Base-by-base conservation (phyloP, 75 land plant genomes). In the Adiantum capillusveneris region DNA sequence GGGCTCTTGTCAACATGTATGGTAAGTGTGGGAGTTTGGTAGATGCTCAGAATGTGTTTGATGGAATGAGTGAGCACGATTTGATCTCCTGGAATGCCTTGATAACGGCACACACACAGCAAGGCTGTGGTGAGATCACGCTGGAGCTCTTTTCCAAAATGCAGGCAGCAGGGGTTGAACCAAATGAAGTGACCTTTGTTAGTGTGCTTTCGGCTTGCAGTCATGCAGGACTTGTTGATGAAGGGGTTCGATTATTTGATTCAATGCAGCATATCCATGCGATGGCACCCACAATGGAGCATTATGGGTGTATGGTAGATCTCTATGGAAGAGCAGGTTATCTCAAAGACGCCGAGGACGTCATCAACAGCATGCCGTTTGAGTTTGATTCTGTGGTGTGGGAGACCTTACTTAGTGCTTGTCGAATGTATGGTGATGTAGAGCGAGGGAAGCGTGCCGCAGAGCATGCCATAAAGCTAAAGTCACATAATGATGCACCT, bases 241-340 rank as follows among this genome's bases (percentile, higher is more conserved):
- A 57, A 28, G 59, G 68, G 18, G 27, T 63, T 11, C 14, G 59
- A 21, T 46, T 46, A 21, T 67, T 57, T n/a, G 48, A 46, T 27
- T 58, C 31, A 21, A 29, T 58, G 34, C 62, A 58, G 17, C 53
- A 30, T 25, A 45, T 53, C 20, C 55, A 42, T 30, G 7, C 25
- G 28, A 27, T 42, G 25, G 25, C 0, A 27, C 68, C 59, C 26
- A 44, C 31, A 25, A 26, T 31, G 20, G 63, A 48, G 53, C 69
- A 67, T 46, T 67, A 57, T 36, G 64, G 60, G 19, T 59, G 64
- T 25, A 43, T 67, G 69, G 69, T 59, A 6, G 69, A 67, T 52
- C 64, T 59, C 20, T 60, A 58, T n/a, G 69, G 53, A 29, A 63
- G 69, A 59, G 36, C 54, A 17, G 69, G 69, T 9, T 24, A 59